phyloP scores from a whole-genome alignment of 805 yeast species.

The Sugiyamaella floridensis region DNA sequence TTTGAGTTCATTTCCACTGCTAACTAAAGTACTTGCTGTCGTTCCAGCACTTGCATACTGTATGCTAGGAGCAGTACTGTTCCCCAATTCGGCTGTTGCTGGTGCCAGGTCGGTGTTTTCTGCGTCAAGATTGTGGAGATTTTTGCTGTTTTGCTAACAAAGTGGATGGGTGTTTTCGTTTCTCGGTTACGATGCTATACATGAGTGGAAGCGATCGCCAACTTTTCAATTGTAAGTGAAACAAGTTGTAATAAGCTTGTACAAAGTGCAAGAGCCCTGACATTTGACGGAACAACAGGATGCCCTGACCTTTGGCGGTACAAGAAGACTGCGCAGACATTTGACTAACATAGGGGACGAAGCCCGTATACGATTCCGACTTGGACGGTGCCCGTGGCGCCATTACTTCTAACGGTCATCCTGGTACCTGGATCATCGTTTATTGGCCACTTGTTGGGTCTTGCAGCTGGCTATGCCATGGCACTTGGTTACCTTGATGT shows the following conservation, averaged over 20 bases:
- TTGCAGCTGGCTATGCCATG: conserved; percentile 52
- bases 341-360: background rate
- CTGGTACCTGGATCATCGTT: conserved; percentile 62
- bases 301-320: too few species aligned
- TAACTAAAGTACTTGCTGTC: conserved; percentile 46
- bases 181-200: conserved; percentile 51
- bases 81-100: conserved; percentile 46
- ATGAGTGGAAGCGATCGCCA: conserved; percentile 33
- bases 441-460: conserved; percentile 66
- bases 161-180: conserved; percentile 70
- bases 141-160: background rate
- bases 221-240: conserved; percentile 15
- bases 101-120: conserved; percentile 44
- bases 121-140: background rate
- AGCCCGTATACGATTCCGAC: conserved; percentile 45
- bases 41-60: conserved; percentile 61
- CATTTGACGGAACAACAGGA: too few species aligned
- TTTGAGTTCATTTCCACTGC: background rate
- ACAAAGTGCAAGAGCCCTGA: too few species aligned
- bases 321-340: background rate
- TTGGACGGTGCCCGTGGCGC: conserved; percentile 46
- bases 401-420: conserved; percentile 44
- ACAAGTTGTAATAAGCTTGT: background rate
- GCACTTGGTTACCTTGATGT: conserved; percentile 51
- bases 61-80: conserved; percentile 35